Conservation (phyloP, 495 filamentous ascomycete species). For the Penicillium bialowiezense region DNA sequence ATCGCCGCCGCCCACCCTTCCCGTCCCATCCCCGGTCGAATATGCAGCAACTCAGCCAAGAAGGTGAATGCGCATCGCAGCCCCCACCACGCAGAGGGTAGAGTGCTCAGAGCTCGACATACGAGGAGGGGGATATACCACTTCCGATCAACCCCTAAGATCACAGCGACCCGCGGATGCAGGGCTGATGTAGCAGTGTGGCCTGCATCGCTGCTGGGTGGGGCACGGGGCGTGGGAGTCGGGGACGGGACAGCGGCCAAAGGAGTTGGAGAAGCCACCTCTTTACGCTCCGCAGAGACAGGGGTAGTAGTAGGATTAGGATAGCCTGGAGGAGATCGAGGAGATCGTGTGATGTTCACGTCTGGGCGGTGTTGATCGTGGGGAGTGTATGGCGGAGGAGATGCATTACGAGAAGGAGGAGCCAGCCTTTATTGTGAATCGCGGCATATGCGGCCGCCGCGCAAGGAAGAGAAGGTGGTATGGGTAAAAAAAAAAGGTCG, state of each 20-base stretch:
- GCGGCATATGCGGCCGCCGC: constrained; percentile 43
- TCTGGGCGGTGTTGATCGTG: constrained; percentile 28
- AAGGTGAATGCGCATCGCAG: constrained; percentile 59
- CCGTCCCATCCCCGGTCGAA: constrained; percentile 44
- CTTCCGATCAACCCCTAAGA: constrained; percentile 58
- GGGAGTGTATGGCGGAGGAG: constrained; percentile 38
- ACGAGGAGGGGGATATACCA: constrained; percentile 64
- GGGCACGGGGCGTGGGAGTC: constrained; percentile 31
- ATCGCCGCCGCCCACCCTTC: constrained; percentile 47
- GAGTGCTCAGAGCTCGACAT: constrained; percentile 58
- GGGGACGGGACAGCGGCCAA: constrained; percentile 32
- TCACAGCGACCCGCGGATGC: constrained; percentile 63
- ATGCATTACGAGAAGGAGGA: constrained; percentile 44
- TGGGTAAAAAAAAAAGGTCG: background rate
- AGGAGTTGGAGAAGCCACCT: constrained; percentile 27
- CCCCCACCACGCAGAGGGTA: constrained; percentile 61
- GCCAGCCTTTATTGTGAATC: constrained; percentile 39
- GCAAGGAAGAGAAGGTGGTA: constrained; percentile 16
- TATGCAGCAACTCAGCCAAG: constrained; percentile 52
- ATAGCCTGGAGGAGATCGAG: constrained; percentile 10
- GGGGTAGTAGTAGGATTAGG: constrained; percentile 10
- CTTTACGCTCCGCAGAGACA: constrained; percentile 24
- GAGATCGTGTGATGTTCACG: constrained; percentile 21
- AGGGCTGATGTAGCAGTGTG: constrained; percentile 36
- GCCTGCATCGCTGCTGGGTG: constrained; percentile 33